A percentile compares a stretch with the other conserved stretches of the same genome.
Evolutionary conservation across 2,329 filamentous ascomycete genomes (phyloP).

Genomic region (Phaeosphaeriaceae sp.): DNA sequence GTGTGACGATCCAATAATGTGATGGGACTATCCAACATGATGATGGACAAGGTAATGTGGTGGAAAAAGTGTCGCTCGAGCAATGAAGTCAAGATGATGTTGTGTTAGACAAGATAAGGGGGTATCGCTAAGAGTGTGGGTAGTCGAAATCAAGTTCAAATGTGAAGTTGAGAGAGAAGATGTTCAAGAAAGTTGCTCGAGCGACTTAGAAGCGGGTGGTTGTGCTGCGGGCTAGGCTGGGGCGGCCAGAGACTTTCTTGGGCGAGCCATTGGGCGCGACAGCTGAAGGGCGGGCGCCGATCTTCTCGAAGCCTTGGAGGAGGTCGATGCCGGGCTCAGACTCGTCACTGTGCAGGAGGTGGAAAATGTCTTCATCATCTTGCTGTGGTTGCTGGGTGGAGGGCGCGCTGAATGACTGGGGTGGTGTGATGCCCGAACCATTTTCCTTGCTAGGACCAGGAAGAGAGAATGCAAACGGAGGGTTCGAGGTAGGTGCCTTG

Average conservation of each 20-base stretch:
- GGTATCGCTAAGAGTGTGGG: constrained; percentile 26
- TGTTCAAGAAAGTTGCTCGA: constrained; percentile 6
- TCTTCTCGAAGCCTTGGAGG: constrained; percentile 77
- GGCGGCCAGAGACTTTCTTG: constrained; percentile 36
- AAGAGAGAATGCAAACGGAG: constrained; percentile 26
- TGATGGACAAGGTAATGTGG: constrained; percentile 18
- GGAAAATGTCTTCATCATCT: constrained; percentile 64
- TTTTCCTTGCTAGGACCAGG: constrained; percentile 31
- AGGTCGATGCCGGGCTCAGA: constrained; percentile 71
- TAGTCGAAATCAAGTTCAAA: constrained; percentile 15
- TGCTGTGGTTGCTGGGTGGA: constrained; percentile 25
- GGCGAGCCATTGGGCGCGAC: constrained; percentile 46
- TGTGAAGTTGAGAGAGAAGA: constrained; percentile 1
- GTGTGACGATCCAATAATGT: background rate
- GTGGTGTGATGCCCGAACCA: constrained; percentile 28
- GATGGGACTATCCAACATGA: constrained; percentile 21
- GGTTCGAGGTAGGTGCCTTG: constrained; percentile 35
- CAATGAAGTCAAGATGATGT: constrained; percentile 11
- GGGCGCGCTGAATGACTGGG: constrained; percentile 39
- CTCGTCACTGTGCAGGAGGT: constrained; percentile 66
- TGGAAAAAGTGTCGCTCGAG: constrained; percentile 13
- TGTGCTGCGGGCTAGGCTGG: constrained; percentile 39
- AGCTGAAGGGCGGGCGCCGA: constrained; percentile 57
- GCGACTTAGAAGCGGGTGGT: constrained; percentile 41
- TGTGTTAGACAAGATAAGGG: constrained; percentile 13